These are phyloP conservation scores for Macrolepiota dolichaula DNA, from an alignment of 768 basidiomycete species.

Conservation along the genomic window DNA sequence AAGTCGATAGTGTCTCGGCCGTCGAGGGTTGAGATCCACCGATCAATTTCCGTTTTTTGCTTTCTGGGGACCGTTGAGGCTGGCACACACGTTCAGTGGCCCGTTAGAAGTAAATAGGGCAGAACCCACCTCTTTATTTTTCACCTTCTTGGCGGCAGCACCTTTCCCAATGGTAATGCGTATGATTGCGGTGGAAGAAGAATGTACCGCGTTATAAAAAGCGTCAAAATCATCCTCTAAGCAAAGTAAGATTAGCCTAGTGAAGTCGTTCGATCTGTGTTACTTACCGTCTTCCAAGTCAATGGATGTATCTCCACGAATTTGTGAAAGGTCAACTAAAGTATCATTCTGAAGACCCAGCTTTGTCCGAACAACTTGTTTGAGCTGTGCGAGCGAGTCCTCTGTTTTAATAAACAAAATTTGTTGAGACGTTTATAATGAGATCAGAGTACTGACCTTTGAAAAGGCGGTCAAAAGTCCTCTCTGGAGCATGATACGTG, in stretches of 20 bases:
- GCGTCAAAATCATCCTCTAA: constrained; percentile 81
- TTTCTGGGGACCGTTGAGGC: neutral
- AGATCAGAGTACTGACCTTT: constrained; percentile 33
- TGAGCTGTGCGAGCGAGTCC: constrained; percentile 54
- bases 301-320: constrained; percentile 49
- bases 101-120: neutral
- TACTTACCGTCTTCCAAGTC: constrained; percentile 76
- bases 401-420: constrained; percentile 35
- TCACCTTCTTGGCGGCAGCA: neutral
- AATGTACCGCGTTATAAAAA: constrained; percentile 47
- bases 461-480: constrained; percentile 52
- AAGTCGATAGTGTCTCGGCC: neutral
- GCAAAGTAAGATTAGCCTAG: constrained; percentile 23
- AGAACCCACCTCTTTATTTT: neutral
- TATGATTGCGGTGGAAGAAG: constrained; percentile 30
- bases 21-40: neutral
- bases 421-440: neutral
- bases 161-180: constrained; percentile 31
- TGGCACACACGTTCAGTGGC: neutral
- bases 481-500: constrained; percentile 38
- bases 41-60: neutral
- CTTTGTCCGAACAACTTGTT: constrained; percentile 57
- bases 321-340: constrained; percentile 40
- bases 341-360: constrained; percentile 42
- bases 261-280: constrained; percentile 4